Percentiles rank a stretch among this genome's conserved stretches.
Conservation (phyloP, 1,139 yeast species). For the Kodamaea alishanica region DNA sequence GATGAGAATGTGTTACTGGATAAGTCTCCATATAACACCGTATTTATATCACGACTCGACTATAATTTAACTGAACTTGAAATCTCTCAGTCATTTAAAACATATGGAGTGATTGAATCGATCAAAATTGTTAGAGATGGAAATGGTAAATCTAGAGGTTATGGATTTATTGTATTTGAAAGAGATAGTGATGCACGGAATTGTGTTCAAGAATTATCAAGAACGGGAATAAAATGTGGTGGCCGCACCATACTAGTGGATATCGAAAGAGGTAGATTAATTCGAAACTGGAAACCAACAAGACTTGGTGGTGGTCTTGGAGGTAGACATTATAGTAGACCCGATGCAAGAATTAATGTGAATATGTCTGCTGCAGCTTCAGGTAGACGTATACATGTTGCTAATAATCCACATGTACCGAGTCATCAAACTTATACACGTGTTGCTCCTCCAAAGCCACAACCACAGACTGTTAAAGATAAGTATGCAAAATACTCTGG, state of each 20-base stretch:
- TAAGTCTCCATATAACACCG: slow-evolving; percentile 71
- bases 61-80: slow-evolving; percentile 69
- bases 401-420: slow-evolving; percentile 12
- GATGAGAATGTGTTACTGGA: slow-evolving; percentile 53
- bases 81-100: slow-evolving; percentile 56
- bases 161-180: slow-evolving; percentile 77
- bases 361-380: slow-evolving; percentile 55
- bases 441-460: slow-evolving; percentile 1
- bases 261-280: slow-evolving; percentile 76
- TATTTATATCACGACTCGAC: slow-evolving; percentile 71
- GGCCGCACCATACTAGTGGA: slow-evolving; percentile 63
- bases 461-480: slow-evolving; percentile 23
- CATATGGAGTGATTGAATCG: slow-evolving; percentile 68
- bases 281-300: slow-evolving; percentile 78
- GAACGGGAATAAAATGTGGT: slow-evolving; percentile 38
- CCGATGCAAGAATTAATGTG: slow-evolving; percentile 37
- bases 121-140: slow-evolving; percentile 64
- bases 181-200: slow-evolving; percentile 52
- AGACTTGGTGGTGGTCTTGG: slow-evolving; percentile 67
- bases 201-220: slow-evolving; percentile 59
- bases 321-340: slow-evolving; percentile 49
- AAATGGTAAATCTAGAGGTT: slow-evolving; percentile 64
- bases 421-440: slow-evolving; percentile 3
- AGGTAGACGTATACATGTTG: slow-evolving; percentile 26
- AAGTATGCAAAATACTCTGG: slow-evolving; percentile 32